Base-by-base conservation (phyloP, 257 asterid genomes). In the Buddleja alternifolia region DNA sequence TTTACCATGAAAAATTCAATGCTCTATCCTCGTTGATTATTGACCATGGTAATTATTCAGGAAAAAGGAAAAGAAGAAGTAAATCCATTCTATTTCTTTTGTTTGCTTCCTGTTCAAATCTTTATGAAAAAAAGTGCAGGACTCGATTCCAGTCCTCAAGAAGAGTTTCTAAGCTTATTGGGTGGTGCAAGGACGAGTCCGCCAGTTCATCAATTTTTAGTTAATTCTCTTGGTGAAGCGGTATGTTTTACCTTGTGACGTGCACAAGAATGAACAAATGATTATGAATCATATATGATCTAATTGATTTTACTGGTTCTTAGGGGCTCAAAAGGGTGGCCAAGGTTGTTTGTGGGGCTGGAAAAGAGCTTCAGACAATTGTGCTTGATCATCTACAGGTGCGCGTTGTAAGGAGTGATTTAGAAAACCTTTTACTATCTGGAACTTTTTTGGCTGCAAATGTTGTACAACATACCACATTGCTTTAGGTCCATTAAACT, bases 161-260 rank as follows among this genome's bases (percentile, higher is more conserved):
- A 93, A 78, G 99, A 93, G 79, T 83, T 93, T 76, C 77, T 88
- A 59, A 88, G 96, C 85, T 80, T 93, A 77, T 81, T 93, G 84
- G 88, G 96, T 78, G 99, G 99, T 54, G 95, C 99, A 41, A 80
- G 99, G 82, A 92, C 94, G 59, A 93, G 99, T 80, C 99, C 99
- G 5, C 83, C 99, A 0, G 78, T 93, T 83, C 97, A 89, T 78
- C 99, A 93, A 74, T 93, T 93, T 86, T 81, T 93, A 74, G 99
- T 83, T 44, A 89, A 82, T 82, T 83, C 97, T 71, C 95, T 90
- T 77, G 99, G 99, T 76, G 99, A 93, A 89, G 92, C 91, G 77
- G 99, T 91, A 89, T 64, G 78, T 73, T 72, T 64, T 52, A 72
- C 61, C 63, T 60, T 47, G 7, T 71, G 67, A 41, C 67, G 25